Base-by-base conservation (phyloP, 805 yeast species). In the Ogataea thermomethanolica region DNA sequence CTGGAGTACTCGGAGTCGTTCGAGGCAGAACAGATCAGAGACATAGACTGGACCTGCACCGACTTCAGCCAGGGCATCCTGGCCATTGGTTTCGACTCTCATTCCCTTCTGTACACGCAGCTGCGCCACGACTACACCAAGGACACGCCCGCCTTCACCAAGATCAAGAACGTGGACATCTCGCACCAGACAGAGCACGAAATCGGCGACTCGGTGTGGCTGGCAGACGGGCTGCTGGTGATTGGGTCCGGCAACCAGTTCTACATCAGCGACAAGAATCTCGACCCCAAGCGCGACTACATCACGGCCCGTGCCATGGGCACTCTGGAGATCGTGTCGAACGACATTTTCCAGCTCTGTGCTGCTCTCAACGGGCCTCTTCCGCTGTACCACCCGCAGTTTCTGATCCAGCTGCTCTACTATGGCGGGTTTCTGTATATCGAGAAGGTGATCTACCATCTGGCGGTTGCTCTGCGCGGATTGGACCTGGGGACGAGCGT, bases 161-260 rank as follows among this genome's bases (percentile, higher is more conserved):
- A 85, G 0, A 76, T 90, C 42, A 82, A 86, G 53, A 74, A 76
- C 44, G 74, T 88, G 29, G 89, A 84, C 52, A 77, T 90, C 3
- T 69, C 78, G 1, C 71, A 71, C 25, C 84, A 74, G 53, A 89
- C 96, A 0, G 67, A 85, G 0, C 96, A 89, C 56, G 70, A 69
- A 11, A 88, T 90, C 44, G 96, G 96, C 7, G 97, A 90, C 58
- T 83, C 95, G 11, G 70, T 84, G 10, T 91, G 97, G 97, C 66
- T 91, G 48, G 71, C 74, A 34, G 79, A 81, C 53, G 95, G 95
- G 1, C 74, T 79, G 12, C 70, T 90, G 39, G 90, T 85, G 1
- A 78, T 87, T 41, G 96, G 93, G 3, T 71, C 91, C 11, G 97
- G 97, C 0, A 90, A 90, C 60, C 97, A 90, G 57, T 72, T 90